phyloP scores from a whole-genome alignment of 116 monocot species.

The Trichopus zeylanicus region DNA sequence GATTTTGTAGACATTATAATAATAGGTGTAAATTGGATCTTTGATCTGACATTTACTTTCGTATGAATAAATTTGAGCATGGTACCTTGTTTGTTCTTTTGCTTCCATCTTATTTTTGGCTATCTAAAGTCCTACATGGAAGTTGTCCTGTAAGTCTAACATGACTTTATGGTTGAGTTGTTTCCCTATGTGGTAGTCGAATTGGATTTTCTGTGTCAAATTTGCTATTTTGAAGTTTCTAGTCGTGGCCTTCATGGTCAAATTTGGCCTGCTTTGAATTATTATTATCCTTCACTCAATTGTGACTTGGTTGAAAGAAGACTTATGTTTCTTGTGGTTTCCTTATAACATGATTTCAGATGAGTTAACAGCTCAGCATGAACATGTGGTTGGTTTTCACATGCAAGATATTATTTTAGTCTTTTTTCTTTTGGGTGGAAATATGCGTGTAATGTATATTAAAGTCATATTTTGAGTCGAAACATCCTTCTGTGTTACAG shows the following conservation, averaged over 20 bases:
- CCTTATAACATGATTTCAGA: background rate
- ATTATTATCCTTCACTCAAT: background rate
- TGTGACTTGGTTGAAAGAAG: background rate
- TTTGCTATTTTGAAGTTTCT: background rate
- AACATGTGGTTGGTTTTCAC: background rate
- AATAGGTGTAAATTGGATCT: too few relatives aligned
- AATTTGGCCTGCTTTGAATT: background rate
- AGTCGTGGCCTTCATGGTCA: too few relatives aligned
- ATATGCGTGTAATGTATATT: background rate
- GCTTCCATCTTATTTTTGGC: too few relatives aligned
- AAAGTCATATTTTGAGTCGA: background rate
- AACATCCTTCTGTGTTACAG: constrained; percentile 18
- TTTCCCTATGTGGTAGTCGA: background rate
- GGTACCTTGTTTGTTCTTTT: too few relatives aligned
- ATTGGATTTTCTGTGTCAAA: background rate
- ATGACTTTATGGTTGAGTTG: background rate
- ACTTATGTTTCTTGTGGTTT: background rate
- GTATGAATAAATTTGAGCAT: too few relatives aligned
- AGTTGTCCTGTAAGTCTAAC: background rate
- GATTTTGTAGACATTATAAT: too few relatives aligned
- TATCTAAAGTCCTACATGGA: too few relatives aligned
- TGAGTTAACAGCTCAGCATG: background rate
- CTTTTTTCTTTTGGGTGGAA: too few relatives aligned
- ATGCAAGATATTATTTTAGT: background rate
- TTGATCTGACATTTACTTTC: too few relatives aligned